Evolutionary conservation across 148 eudicot genomes (phyloP), one percentile per base, ranked within the genome.

Genomic region (Silene conica): DNA sequence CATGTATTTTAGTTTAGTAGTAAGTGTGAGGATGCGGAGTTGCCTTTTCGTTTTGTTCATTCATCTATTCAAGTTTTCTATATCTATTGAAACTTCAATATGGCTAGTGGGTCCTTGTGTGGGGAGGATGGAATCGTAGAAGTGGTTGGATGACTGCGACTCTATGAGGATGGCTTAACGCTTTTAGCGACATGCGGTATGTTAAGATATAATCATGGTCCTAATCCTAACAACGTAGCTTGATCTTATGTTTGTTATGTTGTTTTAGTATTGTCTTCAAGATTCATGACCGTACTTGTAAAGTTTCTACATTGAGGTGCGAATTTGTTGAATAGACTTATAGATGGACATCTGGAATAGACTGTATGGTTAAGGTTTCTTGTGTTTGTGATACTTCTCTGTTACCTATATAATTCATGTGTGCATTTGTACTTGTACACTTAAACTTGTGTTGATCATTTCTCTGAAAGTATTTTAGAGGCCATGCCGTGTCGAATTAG

Each of bases 401-500:
- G 7, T 69, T 69, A 2, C 43, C 28, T 25, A 38, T 22, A 21
- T 69, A 50, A 50, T 50, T 3, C 10, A 14, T 69, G 38, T 25
- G 13, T 48, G 16, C 55, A 50, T 50, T 50, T 50, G 18, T 50
- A 48, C 34, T 50, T 2, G 55, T 50, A 48, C 34, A 69, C 21
- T 48, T 48, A 67, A 20, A 22, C 23, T 6, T 50, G 12, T 52
- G 22, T 54, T 16, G 38, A 1, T 52, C 52, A 6, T 22, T 21
- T 3, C 58, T 54, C 10, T 34, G 15, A 22, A 50, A 45, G 21
- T 21, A 20, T 34, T 16, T 22, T 69, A 50, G 4, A 22, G 34
- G 11, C 50, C 25, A 68, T 55, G 64, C n/a, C 2, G 52, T 34
- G 26, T 56, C 19, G 34, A 18, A 8, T 5, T 34, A 86, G 91